Conservation (phyloP, 2,329 filamentous ascomycete genomes). For the Coniochaeta hoffmannii region DNA sequence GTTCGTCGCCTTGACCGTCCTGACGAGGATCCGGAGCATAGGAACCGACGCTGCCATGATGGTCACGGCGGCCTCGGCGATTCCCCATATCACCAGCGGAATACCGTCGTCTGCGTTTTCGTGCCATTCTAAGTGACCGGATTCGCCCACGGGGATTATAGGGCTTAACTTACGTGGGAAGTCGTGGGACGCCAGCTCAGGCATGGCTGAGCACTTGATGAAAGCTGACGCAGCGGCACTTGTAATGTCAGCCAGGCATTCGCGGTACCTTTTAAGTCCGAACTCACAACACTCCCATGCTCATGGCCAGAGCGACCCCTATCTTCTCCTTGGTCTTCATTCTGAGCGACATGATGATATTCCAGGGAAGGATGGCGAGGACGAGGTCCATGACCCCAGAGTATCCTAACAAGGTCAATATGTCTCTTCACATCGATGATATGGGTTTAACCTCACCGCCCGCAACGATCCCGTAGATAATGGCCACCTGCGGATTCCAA, state of each 20-base stretch:
- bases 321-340: constrained; percentile 13
- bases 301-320: constrained; percentile 11
- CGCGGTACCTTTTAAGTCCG: not conserved
- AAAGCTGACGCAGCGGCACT: constrained; percentile 13
- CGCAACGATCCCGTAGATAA: not conserved
- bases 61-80: constrained; percentile 14
- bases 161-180: constrained; percentile 13
- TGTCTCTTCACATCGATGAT: not conserved
- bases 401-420: constrained; percentile 5
- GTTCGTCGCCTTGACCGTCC: not conserved
- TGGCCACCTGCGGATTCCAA: not conserved
- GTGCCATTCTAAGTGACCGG: not conserved
- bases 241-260: not conserved
- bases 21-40: constrained; percentile 13
- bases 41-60: constrained; percentile 17
- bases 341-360: constrained; percentile 11
- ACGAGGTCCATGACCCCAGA: constrained; percentile 11
- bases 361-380: constrained; percentile 11
- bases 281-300: constrained; percentile 13
- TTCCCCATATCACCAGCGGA: constrained; percentile 14
- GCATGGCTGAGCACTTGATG: constrained; percentile 16
- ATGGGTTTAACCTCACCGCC: not conserved
- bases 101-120: constrained; percentile 14
- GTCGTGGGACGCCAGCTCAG: constrained; percentile 11
- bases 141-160: not conserved